A percentile compares a stretch with the other conserved stretches of the same genome.
phyloP scores from a whole-genome alignment of 108 stramenopile species.

The Pseudonitzschia pungens region DNA sequence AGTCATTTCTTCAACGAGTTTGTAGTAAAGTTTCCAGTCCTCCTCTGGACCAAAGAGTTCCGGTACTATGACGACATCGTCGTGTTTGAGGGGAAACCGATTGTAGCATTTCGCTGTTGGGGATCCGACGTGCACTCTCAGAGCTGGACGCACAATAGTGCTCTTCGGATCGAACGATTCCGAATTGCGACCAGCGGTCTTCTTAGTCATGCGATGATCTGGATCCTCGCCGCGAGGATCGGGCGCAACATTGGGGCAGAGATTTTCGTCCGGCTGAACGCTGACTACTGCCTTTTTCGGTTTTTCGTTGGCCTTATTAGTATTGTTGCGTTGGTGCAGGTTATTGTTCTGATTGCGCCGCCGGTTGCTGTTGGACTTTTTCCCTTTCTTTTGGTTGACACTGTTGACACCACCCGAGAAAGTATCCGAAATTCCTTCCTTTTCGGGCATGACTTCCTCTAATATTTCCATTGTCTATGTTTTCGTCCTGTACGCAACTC shows the following conservation, averaged over 20 bases:
- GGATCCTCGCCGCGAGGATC: constrained; percentile 12
- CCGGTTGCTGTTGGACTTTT: background rate
- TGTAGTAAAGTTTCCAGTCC: constrained; percentile 78
- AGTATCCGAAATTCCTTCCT: background rate
- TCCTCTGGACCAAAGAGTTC: constrained; percentile 75
- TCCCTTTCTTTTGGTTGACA: background rate
- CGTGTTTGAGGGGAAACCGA: constrained; percentile 60
- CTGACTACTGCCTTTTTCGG: background rate
- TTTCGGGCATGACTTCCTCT: background rate
- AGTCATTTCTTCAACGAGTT: constrained; percentile 75
- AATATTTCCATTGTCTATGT: background rate
- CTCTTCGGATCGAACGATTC: constrained; percentile 75
- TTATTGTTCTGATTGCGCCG: background rate
- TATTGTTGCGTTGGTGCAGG: background rate
- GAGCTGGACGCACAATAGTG: constrained; percentile 73
- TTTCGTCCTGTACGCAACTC: background rate
- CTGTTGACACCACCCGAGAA: background rate
- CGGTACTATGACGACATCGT: constrained; percentile 89
- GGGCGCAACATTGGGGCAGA: background rate
- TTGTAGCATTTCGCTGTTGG: constrained; percentile 12
- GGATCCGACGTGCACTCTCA: constrained; percentile 58
- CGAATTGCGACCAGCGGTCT: constrained; percentile 42
- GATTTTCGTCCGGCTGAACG: constrained; percentile 1
- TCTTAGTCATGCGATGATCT: background rate
- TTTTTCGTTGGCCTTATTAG: background rate